Base-by-base conservation (phyloP, 768 basidiomycete genomes). In the Daedaleopsis nitida region DNA sequence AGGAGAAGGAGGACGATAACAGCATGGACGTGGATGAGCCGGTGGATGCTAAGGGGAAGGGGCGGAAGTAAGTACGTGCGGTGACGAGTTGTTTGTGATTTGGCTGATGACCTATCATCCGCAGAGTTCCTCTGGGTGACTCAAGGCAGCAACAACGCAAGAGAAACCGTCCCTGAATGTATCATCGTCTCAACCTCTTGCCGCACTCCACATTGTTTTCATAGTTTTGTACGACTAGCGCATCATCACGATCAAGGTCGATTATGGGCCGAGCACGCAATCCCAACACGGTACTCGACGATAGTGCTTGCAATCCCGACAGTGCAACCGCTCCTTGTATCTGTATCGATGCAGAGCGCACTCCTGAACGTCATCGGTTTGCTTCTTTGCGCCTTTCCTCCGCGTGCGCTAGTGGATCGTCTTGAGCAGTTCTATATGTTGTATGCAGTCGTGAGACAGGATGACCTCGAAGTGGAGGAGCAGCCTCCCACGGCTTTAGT, bases 1-100 rank as follows among this genome's bases (percentile, higher is more conserved):
- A 63, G 54, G 27, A 65, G 53, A 17, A 47, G 50, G 62, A 61
- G 34, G 63, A 66, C 39, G 64, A 67, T 38, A 60, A 74, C 67
- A 78, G 69, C 39, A 90, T 90, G 88, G 88, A 89, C 66, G 78
- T 89, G 1, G 88, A 89, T 61, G 88, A 89, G 55, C 77, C 80
- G 1, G 66, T 75, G 49, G 76, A 77, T n/a, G 75, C 67, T 4
- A 82, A 68, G 66, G 78, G 80, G 8, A 88, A 87, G 73, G 86
- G 83, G 67, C 76, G 86, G 65, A 87, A 84, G 87, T 88, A 65
- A 35, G 85, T 80, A 47, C 39, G 42, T 34, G 21, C 24, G 49
- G 35, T 11, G 45, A 42, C 24, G 27, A 52, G 19, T 51, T 44
- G 10, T 56, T 65, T 35, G 42, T 37, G 45, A 48, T 17, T 54